phyloP scores from a whole-genome alignment of 2,329 filamentous ascomycete genomes.

The Diaporthe sp. region DNA sequence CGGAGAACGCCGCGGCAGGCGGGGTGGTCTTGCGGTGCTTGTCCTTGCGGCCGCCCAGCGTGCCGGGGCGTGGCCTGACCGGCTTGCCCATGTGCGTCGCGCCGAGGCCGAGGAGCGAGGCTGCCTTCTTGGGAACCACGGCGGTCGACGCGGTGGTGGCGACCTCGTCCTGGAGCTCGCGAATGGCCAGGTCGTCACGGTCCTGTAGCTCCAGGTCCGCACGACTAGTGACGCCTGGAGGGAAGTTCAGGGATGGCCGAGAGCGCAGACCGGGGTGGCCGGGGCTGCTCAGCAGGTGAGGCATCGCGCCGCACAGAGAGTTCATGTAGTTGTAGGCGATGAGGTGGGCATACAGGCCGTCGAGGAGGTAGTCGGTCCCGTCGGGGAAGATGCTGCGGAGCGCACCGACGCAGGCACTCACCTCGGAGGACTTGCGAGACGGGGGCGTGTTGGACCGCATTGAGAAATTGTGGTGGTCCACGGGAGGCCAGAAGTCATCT shows the following conservation, averaged over 20 bases:
- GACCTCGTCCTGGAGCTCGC: slow-evolving; percentile 43
- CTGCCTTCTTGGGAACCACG: slow-evolving; percentile 66
- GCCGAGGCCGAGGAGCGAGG: slow-evolving; percentile 63
- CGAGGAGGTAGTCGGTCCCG: slow-evolving; percentile 69
- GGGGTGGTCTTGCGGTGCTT: slow-evolving; percentile 40
- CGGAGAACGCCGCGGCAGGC: slow-evolving; percentile 3
- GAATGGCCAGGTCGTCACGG: slow-evolving; percentile 36
- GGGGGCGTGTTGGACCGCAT: slow-evolving; percentile 15
- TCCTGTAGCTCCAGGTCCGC: slow-evolving; percentile 40
- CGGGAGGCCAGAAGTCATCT: slow-evolving; percentile 19
- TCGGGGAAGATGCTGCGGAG: slow-evolving; percentile 67
- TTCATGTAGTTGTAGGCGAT: slow-evolving; percentile 71
- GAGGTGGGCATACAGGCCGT: slow-evolving; percentile 71
- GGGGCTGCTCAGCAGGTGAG: neutral
- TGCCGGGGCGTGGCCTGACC: slow-evolving; percentile 30
- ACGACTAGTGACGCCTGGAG: slow-evolving; percentile 42
- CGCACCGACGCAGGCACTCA: slow-evolving; percentile 41
- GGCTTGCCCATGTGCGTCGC: slow-evolving; percentile 44
- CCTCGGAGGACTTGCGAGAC: slow-evolving; percentile 7
- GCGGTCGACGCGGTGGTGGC: slow-evolving; percentile 41
- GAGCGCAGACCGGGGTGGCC: slow-evolving; percentile 8
- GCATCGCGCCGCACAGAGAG: slow-evolving; percentile 49
- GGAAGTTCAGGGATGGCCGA: slow-evolving; percentile 27
- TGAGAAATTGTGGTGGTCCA: slow-evolving; percentile 22
- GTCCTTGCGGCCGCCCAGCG: slow-evolving; percentile 41